Conservation (phyloP, 1,139 yeast species). For the Dujonia santamariae region DNA sequence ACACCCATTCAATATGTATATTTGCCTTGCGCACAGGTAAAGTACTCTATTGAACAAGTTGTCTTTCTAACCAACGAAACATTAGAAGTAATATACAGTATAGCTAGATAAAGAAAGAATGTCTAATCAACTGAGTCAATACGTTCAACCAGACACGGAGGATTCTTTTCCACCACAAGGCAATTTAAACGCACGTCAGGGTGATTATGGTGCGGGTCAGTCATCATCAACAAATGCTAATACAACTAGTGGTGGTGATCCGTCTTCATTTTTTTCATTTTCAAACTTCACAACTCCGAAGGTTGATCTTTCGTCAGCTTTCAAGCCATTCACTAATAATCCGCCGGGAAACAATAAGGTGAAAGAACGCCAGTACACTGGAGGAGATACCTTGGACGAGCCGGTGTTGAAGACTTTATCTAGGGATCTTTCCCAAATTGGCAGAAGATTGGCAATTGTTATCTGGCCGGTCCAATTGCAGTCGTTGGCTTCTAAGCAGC, state of each 20-base stretch:
- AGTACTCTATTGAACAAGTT: too few relatives aligned
- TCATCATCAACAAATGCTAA: background rate
- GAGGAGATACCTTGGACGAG: slow-evolving; percentile 85
- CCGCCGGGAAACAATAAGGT: slow-evolving; percentile 46
- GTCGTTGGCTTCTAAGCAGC: slow-evolving; percentile 43
- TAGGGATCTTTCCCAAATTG: slow-evolving; percentile 68
- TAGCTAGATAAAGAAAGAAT: too few relatives aligned
- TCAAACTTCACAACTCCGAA: slow-evolving; percentile 34
- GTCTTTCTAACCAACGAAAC: too few relatives aligned
- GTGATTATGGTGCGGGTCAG: slow-evolving; percentile 1
- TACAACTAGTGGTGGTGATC: background rate
- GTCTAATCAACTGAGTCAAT: too few relatives aligned
- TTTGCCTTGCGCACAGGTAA: too few relatives aligned
- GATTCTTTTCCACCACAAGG: background rate
- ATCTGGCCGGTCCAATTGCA: slow-evolving; percentile 65
- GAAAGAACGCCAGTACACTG: slow-evolving; percentile 70
- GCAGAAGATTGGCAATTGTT: slow-evolving; percentile 60
- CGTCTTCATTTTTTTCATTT: slow-evolving; percentile 12
- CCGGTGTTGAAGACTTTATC: slow-evolving; percentile 68
- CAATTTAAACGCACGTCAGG: background rate
- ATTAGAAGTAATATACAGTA: too few relatives aligned
- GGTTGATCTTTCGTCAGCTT: slow-evolving; percentile 39
- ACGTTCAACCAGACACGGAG: slow-evolving; percentile 9
- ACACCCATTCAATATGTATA: too few relatives aligned
- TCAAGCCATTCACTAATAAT: slow-evolving; percentile 35